These are phyloP conservation scores for Phytophthora idaei DNA, from an alignment of 352 stramenopile species.

Conservation along the genomic window DNA sequence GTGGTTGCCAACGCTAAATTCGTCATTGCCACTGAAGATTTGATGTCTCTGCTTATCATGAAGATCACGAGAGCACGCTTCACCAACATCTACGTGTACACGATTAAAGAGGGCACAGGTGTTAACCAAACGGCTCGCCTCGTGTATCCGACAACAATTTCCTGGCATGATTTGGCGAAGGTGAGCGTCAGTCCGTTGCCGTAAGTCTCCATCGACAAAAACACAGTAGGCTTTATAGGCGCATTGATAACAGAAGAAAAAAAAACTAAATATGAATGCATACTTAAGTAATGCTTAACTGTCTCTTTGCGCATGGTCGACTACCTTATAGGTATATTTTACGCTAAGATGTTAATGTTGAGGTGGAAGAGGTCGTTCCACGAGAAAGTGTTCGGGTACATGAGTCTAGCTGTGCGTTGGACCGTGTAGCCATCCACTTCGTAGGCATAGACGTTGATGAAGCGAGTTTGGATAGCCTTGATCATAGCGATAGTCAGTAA, in stretches of 20 bases:
- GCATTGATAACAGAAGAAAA: neutral
- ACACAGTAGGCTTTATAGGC: too few species aligned
- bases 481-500: constrained; percentile 42
- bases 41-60: constrained; percentile 48
- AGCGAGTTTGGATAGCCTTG: constrained; percentile 36
- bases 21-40: constrained; percentile 50
- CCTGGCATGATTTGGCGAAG: constrained; percentile 39
- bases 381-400: constrained; percentile 47
- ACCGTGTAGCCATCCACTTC: constrained; percentile 46
- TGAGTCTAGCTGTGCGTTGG: constrained; percentile 42
- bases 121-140: constrained; percentile 50
- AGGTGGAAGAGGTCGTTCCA: constrained; percentile 44
- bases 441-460: constrained; percentile 49
- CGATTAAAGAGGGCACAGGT: constrained; percentile 32
- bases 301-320: neutral
- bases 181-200: constrained; percentile 42
- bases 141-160: constrained; percentile 50
- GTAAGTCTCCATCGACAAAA: neutral
- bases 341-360: constrained; percentile 46
- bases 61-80: constrained; percentile 46
- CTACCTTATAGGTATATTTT: neutral
- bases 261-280: constrained; percentile 22
- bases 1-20: constrained; percentile 61
- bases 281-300: neutral
- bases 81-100: constrained; percentile 56